Percentiles rank a stretch among this genome's conserved stretches.
These are phyloP conservation scores for Apophysomyces ossiformis DNA, from an alignment of 371 early-diverging fungal genomes.

Conservation along the genomic window DNA sequence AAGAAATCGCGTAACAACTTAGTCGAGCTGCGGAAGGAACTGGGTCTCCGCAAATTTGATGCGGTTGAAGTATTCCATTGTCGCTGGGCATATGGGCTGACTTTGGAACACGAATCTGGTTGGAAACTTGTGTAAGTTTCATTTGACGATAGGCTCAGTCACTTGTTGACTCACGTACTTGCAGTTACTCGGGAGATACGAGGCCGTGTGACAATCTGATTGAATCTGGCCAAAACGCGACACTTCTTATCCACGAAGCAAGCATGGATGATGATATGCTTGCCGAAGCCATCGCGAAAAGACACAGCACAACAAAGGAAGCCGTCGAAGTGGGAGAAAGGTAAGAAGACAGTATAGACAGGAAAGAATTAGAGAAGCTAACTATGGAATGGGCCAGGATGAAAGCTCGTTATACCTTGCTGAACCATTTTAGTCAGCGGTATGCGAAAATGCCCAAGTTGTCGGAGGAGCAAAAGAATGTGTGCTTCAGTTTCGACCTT, in stretches of 20 bases:
- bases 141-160: neutral
- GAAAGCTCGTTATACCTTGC: conserved; percentile 80
- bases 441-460: conserved; percentile 84
- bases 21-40: conserved; percentile 31
- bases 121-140: conserved; percentile 68
- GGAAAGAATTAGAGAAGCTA: neutral
- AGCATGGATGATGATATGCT: conserved; percentile 87
- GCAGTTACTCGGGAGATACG: conserved; percentile 95
- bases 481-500: conserved; percentile 85
- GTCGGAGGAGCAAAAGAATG: conserved; percentile 47
- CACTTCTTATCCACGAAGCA: conserved; percentile 96
- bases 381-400: conserved; percentile 47
- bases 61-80: conserved; percentile 85
- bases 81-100: conserved; percentile 78
- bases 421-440: conserved; percentile 99
- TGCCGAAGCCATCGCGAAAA: conserved; percentile 84
- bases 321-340: conserved; percentile 83
- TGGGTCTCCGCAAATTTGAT: conserved; percentile 58
- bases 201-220: conserved; percentile 85
- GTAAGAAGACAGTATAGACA: conserved; percentile 30
- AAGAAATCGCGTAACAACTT: conserved; percentile 23
- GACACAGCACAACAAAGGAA: conserved; percentile 91
- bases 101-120: conserved; percentile 65
- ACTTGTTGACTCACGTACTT: neutral
- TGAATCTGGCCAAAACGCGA: conserved; percentile 71